These are phyloP conservation scores for Penicillium sp. DNA, from an alignment of 2,329 filamentous ascomycete species.

Conservation along the genomic window DNA sequence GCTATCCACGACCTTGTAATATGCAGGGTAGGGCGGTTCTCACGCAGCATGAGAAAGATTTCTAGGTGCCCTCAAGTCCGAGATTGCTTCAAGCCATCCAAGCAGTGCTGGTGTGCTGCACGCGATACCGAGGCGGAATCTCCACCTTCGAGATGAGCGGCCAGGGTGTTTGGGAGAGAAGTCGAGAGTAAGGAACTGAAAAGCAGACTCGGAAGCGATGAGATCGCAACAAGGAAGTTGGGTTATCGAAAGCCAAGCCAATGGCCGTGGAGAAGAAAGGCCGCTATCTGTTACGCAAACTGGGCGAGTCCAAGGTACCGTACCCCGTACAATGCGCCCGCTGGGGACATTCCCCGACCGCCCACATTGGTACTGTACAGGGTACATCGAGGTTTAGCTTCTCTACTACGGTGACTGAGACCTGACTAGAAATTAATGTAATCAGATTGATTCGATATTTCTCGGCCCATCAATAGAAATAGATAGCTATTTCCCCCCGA, in stretches of 20 bases:
- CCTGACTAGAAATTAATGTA: background rate
- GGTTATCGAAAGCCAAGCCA: slow-evolving; percentile 23
- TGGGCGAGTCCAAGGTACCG: slow-evolving; percentile 2
- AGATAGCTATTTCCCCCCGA: background rate
- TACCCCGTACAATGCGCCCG: slow-evolving; percentile 2
- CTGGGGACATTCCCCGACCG: background rate
- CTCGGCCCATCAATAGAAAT: background rate
- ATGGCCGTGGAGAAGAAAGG: slow-evolving; percentile 19
- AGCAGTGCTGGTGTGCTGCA: slow-evolving; percentile 21
- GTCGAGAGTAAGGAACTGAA: background rate
- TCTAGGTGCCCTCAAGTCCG: slow-evolving; percentile 22
- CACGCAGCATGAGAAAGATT: slow-evolving; percentile 8
- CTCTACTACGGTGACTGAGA: background rate
- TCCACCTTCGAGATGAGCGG: slow-evolving; percentile 15
- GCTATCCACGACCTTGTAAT: background rate
- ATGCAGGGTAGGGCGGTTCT: background rate
- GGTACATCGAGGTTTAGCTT: background rate
- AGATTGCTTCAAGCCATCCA: slow-evolving; percentile 29
- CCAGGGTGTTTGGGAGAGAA: slow-evolving; percentile 1
- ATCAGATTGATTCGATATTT: background rate
- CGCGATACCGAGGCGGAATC: slow-evolving; percentile 29
- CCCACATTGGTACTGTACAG: background rate
- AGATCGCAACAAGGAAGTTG: slow-evolving; percentile 15
- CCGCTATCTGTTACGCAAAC: slow-evolving; percentile 20
- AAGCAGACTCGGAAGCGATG: slow-evolving; percentile 5